Conservation (phyloP, 495 filamentous ascomycete species). For the Ascobolus immersus region DNA sequence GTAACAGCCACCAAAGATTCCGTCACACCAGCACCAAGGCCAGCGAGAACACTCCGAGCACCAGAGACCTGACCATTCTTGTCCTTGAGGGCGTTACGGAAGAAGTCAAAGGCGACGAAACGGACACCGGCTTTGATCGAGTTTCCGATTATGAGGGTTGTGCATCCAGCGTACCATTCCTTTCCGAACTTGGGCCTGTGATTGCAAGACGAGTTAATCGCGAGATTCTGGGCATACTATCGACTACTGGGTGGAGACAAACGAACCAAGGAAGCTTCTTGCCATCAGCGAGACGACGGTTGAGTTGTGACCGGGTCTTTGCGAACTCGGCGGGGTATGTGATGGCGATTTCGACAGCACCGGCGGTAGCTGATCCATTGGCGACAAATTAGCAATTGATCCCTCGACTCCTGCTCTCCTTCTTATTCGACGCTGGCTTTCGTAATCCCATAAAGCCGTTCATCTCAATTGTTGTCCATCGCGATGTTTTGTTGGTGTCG, state of each 20-base stretch:
- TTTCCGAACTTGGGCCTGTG: slow-evolving; percentile 51
- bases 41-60: slow-evolving; percentile 70
- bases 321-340: slow-evolving; percentile 97
- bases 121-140: slow-evolving; percentile 85
- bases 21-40: slow-evolving; percentile 82
- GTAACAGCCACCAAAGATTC: slow-evolving; percentile 87
- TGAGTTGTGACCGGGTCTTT: slow-evolving; percentile 86
- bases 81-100: slow-evolving; percentile 61
- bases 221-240: not conserved
- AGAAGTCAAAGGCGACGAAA: slow-evolving; percentile 93
- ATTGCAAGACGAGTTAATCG: not conserved
- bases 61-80: slow-evolving; percentile 72
- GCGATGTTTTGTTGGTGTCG: not conserved
- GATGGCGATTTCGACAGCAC: slow-evolving; percentile 89
- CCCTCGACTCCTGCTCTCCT: not conserved
- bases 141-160: slow-evolving; percentile 89
- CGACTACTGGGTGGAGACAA: not conserved
- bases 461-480: not conserved
- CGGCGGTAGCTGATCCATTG: slow-evolving; percentile 33
- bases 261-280: slow-evolving; percentile 61
- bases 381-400: not conserved
- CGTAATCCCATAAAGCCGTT: no score
- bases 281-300: slow-evolving; percentile 50
- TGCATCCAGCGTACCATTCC: slow-evolving; percentile 96
- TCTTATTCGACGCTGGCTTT: not conserved